These are phyloP conservation scores for Mycena epipterygia DNA, from an alignment of 768 basidiomycete species.

Conservation along the genomic window DNA sequence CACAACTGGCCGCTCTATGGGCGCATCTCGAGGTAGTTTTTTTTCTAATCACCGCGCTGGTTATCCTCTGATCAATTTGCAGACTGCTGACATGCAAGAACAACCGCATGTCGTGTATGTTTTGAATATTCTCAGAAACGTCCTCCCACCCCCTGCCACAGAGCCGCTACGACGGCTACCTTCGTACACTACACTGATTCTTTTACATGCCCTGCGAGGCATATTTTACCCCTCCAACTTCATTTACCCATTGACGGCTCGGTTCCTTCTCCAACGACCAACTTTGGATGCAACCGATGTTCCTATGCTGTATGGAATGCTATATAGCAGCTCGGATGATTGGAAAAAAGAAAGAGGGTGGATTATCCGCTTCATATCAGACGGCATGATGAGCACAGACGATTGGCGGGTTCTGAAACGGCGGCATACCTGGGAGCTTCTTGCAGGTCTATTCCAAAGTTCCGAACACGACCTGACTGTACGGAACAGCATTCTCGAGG, in stretches of 20 bases:
- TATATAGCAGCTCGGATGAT: constrained; percentile 84
- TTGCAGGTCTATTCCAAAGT: constrained; percentile 86
- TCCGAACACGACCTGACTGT: constrained; percentile 65
- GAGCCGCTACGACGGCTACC: constrained; percentile 71
- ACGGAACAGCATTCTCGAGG: constrained; percentile 77
- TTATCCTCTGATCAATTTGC: constrained; percentile 14
- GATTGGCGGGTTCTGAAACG: constrained; percentile 89
- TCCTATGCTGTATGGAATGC: constrained; percentile 90
- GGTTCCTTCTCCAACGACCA: constrained; percentile 92
- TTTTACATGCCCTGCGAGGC: constrained; percentile 84
- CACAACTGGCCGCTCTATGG: constrained; percentile 73
- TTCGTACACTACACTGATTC: constrained; percentile 82
- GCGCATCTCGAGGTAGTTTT: constrained; percentile 71
- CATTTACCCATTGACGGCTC: constrained; percentile 87
- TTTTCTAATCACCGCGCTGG: background rate
- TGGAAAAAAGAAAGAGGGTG: constrained; percentile 93
- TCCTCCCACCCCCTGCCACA: constrained; percentile 57
- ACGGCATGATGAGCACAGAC: constrained; percentile 79
- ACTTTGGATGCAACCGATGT: constrained; percentile 86
- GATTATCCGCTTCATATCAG: constrained; percentile 87
- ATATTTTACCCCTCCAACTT: constrained; percentile 92
- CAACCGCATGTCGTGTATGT: constrained; percentile 80
- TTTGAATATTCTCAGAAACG: constrained; percentile 74
- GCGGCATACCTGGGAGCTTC: constrained; percentile 89
- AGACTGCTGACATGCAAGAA: constrained; percentile 83